A percentile compares a stretch with the other conserved stretches of the same genome.
These are phyloP conservation scores for Aspergillus pseudoviridinutans DNA, from an alignment of 2,329 filamentous ascomycete species.

Conservation along the genomic window DNA sequence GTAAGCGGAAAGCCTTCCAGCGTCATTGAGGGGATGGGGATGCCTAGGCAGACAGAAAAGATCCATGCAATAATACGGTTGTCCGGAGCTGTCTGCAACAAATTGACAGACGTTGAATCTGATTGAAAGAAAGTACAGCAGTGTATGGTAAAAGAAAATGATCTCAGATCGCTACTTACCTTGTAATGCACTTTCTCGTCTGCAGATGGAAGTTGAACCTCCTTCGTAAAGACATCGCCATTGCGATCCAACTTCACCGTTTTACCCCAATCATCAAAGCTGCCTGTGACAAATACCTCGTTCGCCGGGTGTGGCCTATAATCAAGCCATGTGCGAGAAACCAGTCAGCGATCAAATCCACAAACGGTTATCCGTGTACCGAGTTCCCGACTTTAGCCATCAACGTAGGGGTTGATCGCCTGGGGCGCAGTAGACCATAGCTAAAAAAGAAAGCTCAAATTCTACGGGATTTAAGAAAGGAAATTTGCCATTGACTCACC, in stretches of 20 bases:
- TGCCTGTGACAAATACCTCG: slow-evolving; percentile 92
- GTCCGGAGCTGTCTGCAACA: background rate
- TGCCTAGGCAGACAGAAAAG: background rate
- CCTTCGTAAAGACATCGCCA: slow-evolving; percentile 71
- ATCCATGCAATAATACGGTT: background rate
- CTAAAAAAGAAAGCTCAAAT: background rate
- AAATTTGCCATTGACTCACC: slow-evolving; percentile 24
- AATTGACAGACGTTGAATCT: background rate
- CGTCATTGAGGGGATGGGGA: slow-evolving; percentile 22
- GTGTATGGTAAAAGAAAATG: slow-evolving; percentile 2
- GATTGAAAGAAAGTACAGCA: slow-evolving; percentile 1
- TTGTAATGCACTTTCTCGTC: slow-evolving; percentile 86
- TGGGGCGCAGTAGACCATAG: background rate
- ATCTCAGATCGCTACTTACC: slow-evolving; percentile 52
- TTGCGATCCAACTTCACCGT: slow-evolving; percentile 76
- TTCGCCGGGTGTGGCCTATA: slow-evolving; percentile 75
- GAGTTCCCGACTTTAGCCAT: slow-evolving; percentile 6
- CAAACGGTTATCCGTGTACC: background rate
- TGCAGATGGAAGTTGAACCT: slow-evolving; percentile 64
- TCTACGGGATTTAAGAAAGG: background rate
- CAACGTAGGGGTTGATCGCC: background rate
- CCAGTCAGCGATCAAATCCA: slow-evolving; percentile 25
- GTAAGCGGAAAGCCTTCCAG: slow-evolving; percentile 15
- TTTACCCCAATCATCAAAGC: slow-evolving; percentile 92
- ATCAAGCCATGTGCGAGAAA: slow-evolving; percentile 16